phyloP scores from a whole-genome alignment of 2,329 filamentous ascomycete species.

The Diaporthe destruens region DNA sequence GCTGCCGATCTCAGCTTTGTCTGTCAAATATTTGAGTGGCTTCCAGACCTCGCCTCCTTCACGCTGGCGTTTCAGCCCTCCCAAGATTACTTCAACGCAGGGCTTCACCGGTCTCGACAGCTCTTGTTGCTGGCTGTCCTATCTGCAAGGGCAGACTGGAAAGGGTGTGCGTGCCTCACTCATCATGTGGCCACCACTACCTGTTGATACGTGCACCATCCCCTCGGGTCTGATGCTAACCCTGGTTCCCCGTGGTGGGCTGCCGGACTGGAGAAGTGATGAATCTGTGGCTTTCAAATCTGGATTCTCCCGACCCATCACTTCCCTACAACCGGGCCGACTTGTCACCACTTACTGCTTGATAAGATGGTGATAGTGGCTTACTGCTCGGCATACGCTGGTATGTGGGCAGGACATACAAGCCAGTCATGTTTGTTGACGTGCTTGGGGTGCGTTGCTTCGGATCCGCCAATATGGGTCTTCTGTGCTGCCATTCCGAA shows the following conservation, averaged over 20 bases:
- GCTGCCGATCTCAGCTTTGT: slow-evolving; percentile 36
- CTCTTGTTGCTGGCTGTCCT: slow-evolving; percentile 35
- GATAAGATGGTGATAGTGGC: slow-evolving; percentile 7
- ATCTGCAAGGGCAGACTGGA: slow-evolving; percentile 38
- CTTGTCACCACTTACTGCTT: background rate
- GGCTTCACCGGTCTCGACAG: slow-evolving; percentile 40
- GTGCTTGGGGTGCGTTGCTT: background rate
- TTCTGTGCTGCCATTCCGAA: background rate
- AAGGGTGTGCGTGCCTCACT: slow-evolving; percentile 32
- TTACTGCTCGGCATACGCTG: background rate
- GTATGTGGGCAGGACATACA: background rate
- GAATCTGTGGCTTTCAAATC: slow-evolving; percentile 13
- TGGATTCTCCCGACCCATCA: slow-evolving; percentile 3
- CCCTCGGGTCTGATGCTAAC: slow-evolving; percentile 36
- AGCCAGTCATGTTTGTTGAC: background rate
- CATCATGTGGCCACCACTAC: slow-evolving; percentile 40
- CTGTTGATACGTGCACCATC: slow-evolving; percentile 34
- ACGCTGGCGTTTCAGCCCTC: slow-evolving; percentile 33
- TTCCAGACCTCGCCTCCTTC: slow-evolving; percentile 3
- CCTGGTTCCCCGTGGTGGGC: slow-evolving; percentile 15
- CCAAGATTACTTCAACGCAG: slow-evolving; percentile 20
- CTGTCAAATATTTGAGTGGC: slow-evolving; percentile 12
- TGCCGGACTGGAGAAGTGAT: slow-evolving; percentile 32
- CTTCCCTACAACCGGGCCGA: slow-evolving; percentile 23
- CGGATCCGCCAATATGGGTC: background rate